A percentile compares a stretch with the other conserved stretches of the same genome.
Conservation (phyloP, 306 rosid genomes). For the Cucurbita argyrosperma region DNA sequence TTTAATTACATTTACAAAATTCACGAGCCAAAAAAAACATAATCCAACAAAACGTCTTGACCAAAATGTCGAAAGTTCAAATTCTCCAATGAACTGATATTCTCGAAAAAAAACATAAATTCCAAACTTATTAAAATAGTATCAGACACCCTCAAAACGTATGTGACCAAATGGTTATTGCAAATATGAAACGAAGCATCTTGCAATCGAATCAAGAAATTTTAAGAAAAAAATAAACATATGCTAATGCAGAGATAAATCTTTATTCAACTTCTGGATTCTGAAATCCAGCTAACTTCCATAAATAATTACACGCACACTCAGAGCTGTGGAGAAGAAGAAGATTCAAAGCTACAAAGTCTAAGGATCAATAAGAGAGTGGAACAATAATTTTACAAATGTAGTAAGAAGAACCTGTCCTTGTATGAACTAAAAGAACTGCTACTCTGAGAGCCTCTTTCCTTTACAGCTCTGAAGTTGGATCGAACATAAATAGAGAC, state of each 20-base stretch:
- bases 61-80: neutral
- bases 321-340: neutral
- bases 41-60: too few species aligned
- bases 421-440: neutral
- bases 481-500: neutral
- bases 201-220: neutral
- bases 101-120: too few species aligned
- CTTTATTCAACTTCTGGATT: neutral
- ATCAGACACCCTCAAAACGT: too few species aligned
- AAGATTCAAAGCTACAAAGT: neutral
- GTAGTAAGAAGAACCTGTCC: neutral
- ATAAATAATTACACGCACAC: neutral
- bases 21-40: too few species aligned
- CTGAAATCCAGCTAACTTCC: neutral
- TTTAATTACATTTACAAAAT: too few species aligned
- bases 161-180: too few species aligned
- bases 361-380: neutral
- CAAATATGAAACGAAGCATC: neutral
- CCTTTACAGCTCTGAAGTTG: neutral
- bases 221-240: too few species aligned
- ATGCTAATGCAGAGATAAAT: neutral
- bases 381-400: neutral
- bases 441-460: neutral
- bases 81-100: too few species aligned
- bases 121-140: neutral